Conservation (phyloP, 208 protist genomes). For the Perkinsela sp. region DNA sequence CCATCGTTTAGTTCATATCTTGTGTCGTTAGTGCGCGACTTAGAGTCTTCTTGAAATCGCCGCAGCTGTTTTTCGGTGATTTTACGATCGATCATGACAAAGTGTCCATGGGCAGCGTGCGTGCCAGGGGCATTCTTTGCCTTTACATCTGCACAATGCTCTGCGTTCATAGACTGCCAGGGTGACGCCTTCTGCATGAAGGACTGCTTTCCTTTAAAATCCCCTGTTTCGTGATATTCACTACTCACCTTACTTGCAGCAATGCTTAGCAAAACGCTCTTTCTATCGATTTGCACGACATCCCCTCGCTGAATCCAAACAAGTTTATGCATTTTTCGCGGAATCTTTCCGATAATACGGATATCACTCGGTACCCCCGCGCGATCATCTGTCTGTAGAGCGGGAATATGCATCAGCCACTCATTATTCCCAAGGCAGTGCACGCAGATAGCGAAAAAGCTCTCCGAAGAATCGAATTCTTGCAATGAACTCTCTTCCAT, state of each 20-base stretch:
- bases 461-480: background rate
- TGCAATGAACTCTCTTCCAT: background rate
- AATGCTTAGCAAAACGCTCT: background rate
- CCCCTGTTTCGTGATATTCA: background rate
- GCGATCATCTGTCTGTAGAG: background rate
- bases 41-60: background rate
- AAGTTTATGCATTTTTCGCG: background rate
- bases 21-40: too few relatives aligned
- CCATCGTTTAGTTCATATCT: too few relatives aligned
- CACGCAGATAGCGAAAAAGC: background rate
- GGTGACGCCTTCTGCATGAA: background rate
- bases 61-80: background rate
- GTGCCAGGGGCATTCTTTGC: background rate
- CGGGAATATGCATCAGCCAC: background rate
- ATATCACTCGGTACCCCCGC: background rate
- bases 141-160: background rate
- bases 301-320: background rate
- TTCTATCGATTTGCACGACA: background rate
- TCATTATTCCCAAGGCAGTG: background rate
- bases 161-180: background rate
- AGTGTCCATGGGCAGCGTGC: background rate
- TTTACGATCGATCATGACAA: constrained; percentile 1
- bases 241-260: background rate
- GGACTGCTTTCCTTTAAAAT: background rate
- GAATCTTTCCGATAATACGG: background rate